Conservation (phyloP, 192 early-diverging fungal genomes). For the Haplosporangium gracile region DNA sequence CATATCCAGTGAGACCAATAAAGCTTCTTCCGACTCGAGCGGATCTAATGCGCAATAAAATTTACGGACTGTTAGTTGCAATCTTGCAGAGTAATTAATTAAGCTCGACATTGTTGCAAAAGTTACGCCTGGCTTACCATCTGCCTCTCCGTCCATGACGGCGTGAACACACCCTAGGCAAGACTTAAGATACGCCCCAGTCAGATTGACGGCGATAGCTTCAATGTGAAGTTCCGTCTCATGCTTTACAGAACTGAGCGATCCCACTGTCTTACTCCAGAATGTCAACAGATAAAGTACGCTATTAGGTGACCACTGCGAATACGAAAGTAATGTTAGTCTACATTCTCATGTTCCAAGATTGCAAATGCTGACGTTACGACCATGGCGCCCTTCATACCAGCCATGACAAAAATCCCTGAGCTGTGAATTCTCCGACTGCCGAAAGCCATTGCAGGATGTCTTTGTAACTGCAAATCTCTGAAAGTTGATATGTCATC, state of each 20-base stretch:
- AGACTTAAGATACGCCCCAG: slow-evolving; percentile 61
- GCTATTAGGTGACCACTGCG: slow-evolving; percentile 80
- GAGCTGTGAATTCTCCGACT: slow-evolving; percentile 73
- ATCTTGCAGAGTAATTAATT: neutral
- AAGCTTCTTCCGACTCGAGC: slow-evolving; percentile 73
- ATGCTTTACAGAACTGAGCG: slow-evolving; percentile 42
- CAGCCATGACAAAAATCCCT: slow-evolving; percentile 73
- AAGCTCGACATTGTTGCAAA: neutral
- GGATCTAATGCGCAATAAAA: slow-evolving; percentile 58
- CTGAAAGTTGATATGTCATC: slow-evolving; percentile 81
- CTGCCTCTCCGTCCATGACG: slow-evolving; percentile 65
- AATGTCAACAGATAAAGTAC: slow-evolving; percentile 84
- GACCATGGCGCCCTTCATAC: slow-evolving; percentile 42
- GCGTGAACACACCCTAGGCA: slow-evolving; percentile 64
- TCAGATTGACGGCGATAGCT: slow-evolving; percentile 52
- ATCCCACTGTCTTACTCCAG: slow-evolving; percentile 85
- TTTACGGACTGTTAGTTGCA: neutral
- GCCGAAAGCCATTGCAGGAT: slow-evolving; percentile 75
- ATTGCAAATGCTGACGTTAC: neutral
- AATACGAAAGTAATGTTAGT: neutral
- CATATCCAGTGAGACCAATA: slow-evolving; percentile 77
- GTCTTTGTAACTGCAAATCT: slow-evolving; percentile 76
- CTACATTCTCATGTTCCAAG: neutral
- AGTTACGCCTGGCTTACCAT: slow-evolving; percentile 54
- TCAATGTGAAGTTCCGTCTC: slow-evolving; percentile 17